Base-by-base conservation (phyloP, 2,329 filamentous ascomycete species). In the Neonectria sp. region DNA sequence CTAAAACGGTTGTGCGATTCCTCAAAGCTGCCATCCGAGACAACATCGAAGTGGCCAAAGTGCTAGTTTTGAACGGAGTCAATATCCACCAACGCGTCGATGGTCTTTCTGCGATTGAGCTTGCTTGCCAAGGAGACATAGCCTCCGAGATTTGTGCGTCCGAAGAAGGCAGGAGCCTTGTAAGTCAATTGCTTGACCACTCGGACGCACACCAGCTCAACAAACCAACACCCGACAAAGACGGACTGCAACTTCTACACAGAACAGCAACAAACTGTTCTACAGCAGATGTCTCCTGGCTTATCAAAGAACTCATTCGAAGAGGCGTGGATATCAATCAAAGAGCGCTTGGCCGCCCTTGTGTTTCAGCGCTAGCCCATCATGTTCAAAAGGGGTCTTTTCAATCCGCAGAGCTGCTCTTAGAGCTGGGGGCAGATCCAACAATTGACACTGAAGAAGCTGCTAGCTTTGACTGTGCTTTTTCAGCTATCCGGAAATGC, bases 221-320 rank as follows among this genome's bases (percentile, higher is more conserved):
- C 3, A 52, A 60, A 0, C 11, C 8, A 0, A 1, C 0, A 1
- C 15, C 45, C 0, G 35, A 15, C n/a, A 7, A 2, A 0, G 6
- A 12, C 3, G 5, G 33, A 0, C 2, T 1, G 0, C 13, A 53
- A 5, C 60, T 63, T 2, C 27, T 67, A 0, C 64, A 69, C 31
- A 48, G 49, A 0, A 25, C 56, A 15, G 60, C 64, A 0, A 58
- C 55, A 2, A 5, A 8, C 1, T 29, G 33, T 6, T 24, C 48
- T 12, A 27, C 27, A 2, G 13, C 1, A 0, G 3, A 33, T 0
- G 43, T 57, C 0, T 1, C 46, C 2, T 69, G 64, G 67, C 13
- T 67, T 11, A 9, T 13, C 5, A 31, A 69, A n/a, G 55, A 27
- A 2, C 55, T 69, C 21, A 43, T 67, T 2, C n/a, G 25, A 12